These are phyloP conservation scores for Cicer cuneatum DNA, from an alignment of 306 rosid genomes.

Conservation along the genomic window DNA sequence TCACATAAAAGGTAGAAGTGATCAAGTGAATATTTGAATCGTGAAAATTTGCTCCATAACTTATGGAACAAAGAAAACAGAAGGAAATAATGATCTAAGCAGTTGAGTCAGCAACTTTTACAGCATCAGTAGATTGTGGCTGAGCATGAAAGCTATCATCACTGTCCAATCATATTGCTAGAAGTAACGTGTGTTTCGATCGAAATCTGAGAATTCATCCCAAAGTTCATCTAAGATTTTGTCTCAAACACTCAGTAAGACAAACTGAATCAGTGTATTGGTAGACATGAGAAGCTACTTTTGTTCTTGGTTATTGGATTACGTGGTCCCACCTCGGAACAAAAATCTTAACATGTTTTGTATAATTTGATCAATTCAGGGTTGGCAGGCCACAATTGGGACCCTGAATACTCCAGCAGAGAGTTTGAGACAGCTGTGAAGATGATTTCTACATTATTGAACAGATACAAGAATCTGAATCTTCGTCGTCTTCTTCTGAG, in stretches of 20 bases:
- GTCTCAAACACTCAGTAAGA: slow-evolving; percentile 46
- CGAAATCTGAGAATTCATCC: slow-evolving; percentile 40
- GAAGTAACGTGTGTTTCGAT: slow-evolving; percentile 42
- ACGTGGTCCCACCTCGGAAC: slow-evolving; percentile 45
- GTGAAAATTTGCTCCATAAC: slow-evolving; percentile 32
- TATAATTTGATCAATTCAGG: slow-evolving; percentile 41
- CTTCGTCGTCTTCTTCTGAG: slow-evolving; percentile 81
- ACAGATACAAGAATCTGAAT: slow-evolving; percentile 79
- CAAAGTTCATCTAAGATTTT: slow-evolving; percentile 43
- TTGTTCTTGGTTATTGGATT: slow-evolving; percentile 44
- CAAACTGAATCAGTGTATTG: slow-evolving; percentile 45
- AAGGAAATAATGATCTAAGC: slow-evolving; percentile 37
- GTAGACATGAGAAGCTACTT: slow-evolving; percentile 42
- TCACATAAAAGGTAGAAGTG: slow-evolving; percentile 2
- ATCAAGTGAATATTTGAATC: slow-evolving; percentile 5
- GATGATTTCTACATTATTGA: slow-evolving; percentile 69
- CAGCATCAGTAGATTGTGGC: slow-evolving; percentile 36
- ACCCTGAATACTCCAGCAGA: slow-evolving; percentile 53
- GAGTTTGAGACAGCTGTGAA: slow-evolving; percentile 46
- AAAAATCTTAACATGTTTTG: slow-evolving; percentile 40
- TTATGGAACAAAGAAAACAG: slow-evolving; percentile 9
- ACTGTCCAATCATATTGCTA: slow-evolving; percentile 39
- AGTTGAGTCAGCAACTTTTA: slow-evolving; percentile 39
- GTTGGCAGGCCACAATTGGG: slow-evolving; percentile 41
- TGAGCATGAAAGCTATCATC: slow-evolving; percentile 45